Evolutionary conservation across 495 filamentous ascomycete species (phyloP).

Genomic region (Penicillium robsamsonii): DNA sequence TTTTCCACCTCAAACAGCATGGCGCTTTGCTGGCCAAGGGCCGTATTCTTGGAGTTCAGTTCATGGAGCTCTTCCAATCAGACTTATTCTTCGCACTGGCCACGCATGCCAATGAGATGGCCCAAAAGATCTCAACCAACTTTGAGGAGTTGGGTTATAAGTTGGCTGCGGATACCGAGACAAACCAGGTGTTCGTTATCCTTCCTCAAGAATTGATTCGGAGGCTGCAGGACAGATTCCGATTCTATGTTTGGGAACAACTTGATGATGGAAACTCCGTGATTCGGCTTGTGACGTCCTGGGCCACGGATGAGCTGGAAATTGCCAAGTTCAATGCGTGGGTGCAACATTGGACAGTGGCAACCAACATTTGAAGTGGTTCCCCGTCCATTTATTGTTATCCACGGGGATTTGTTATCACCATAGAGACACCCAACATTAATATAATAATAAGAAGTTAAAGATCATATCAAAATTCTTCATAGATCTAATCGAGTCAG

Average conservation of each 20-base stretch:
- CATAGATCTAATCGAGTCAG: conserved; percentile 5
- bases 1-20: conserved; percentile 45
- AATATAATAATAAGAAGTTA: conserved; percentile 7
- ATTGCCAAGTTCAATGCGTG: conserved; percentile 37
- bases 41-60: conserved; percentile 43
- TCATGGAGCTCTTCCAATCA: conserved; percentile 41
- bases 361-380: conserved; percentile 5
- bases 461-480: background rate
- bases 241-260: conserved; percentile 39
- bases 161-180: conserved; percentile 34
- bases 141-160: conserved; percentile 32
- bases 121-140: conserved; percentile 31
- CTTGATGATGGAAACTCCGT: conserved; percentile 25
- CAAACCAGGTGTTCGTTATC: conserved; percentile 39
- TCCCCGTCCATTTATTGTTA: conserved; percentile 7
- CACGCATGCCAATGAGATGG: conserved; percentile 42
- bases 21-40: conserved; percentile 47
- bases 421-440: conserved; percentile 8
- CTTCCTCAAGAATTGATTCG: conserved; percentile 24
- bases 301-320: conserved; percentile 37
- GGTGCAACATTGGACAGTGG: conserved; percentile 29
- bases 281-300: conserved; percentile 38
- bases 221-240: conserved; percentile 30
- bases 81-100: conserved; percentile 42
- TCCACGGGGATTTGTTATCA: background rate